Evolutionary conservation across 2,329 filamentous ascomycete species (phyloP), one percentile per base, ranked within the genome.

Genomic region (Canariomyces notabilis): DNA sequence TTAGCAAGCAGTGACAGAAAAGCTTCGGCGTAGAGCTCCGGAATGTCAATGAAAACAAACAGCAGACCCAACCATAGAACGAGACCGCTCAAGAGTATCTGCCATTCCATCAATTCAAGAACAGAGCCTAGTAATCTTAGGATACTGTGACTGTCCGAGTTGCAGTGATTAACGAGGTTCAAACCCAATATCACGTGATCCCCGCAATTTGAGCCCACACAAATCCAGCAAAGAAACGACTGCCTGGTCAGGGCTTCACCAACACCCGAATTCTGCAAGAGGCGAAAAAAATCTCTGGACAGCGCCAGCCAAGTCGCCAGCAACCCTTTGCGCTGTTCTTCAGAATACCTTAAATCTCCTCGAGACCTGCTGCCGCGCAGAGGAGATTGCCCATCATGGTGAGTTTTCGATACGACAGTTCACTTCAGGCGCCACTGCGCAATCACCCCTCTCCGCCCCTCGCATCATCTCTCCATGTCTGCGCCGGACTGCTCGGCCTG

Each of bases 321-420:
- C 55, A 59, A 52, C 51, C 47, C 52, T 46, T 54, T 55, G 53
- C 50, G 56, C 53, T 54, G 52, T 49, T 50, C 49, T 50, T 54
- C 44, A 48, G 33, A 46, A 42, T 33, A 36, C 23, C 59, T 54
- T 52, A 56, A 63, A 64, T 61, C 53, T 67, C 65, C 66, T 62
- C 64, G 60, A 65, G 55, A 61, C 60, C 53, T 64, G 64, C 60
- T 41, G 57, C 55, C 49, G 53, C 62, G 59, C 58, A 70, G 71
- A 72, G 67, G 70, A 74, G 68, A 64, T 73, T 70, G 71, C 72
- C 72, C 72, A 75, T 64, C 64, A 75, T 75, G 63, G 72, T 68
- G 57, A 46, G 64, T 63, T 39, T 11, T 26, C 36, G 22, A 23
- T 23, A 12, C 5, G 9, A 20, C 15, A 35, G 33, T 15, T 33